These are phyloP conservation scores for Paraurostyla sp. DNA, from an alignment of 73 alveolate genomes.

Conservation along the genomic window DNA sequence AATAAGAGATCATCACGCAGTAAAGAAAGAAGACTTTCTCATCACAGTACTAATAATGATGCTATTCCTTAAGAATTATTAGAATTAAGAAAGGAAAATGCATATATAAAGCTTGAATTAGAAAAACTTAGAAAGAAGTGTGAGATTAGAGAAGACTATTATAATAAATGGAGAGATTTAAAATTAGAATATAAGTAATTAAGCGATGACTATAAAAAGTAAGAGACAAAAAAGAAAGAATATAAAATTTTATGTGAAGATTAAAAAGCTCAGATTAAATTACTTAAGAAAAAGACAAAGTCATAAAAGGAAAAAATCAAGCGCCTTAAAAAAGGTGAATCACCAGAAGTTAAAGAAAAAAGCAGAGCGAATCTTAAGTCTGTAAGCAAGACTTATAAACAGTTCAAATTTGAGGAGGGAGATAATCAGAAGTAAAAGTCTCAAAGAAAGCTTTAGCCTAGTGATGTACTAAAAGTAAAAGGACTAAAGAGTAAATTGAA, in stretches of 20 bases:
- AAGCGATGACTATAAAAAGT: not conserved
- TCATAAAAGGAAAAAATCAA: not conserved
- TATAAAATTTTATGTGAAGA: not conserved
- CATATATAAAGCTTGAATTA: not conserved
- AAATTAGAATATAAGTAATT: not conserved
- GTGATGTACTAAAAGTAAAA: not conserved
- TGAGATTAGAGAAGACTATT: conserved; percentile 20
- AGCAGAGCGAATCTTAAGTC: not conserved
- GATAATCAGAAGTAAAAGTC: not conserved
- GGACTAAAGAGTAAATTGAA: not conserved
- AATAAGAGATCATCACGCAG: not conserved
- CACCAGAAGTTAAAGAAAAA: not conserved
- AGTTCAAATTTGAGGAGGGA: not conserved
- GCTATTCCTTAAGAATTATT: not conserved
- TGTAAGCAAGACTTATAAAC: conserved; percentile 16
- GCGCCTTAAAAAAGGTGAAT: not conserved
- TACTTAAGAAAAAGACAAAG: not conserved
- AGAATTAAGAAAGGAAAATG: not conserved
- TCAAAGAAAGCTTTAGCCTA: not conserved
- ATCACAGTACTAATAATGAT: not conserved
- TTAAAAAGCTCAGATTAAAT: not conserved
- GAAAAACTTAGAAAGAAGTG: not conserved
- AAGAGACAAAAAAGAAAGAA: not conserved
- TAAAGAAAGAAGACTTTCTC: not conserved
- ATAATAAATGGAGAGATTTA: not conserved